Base-by-base conservation (phyloP, 805 yeast species). In the Zygosaccharomyces gambellarensis region DNA sequence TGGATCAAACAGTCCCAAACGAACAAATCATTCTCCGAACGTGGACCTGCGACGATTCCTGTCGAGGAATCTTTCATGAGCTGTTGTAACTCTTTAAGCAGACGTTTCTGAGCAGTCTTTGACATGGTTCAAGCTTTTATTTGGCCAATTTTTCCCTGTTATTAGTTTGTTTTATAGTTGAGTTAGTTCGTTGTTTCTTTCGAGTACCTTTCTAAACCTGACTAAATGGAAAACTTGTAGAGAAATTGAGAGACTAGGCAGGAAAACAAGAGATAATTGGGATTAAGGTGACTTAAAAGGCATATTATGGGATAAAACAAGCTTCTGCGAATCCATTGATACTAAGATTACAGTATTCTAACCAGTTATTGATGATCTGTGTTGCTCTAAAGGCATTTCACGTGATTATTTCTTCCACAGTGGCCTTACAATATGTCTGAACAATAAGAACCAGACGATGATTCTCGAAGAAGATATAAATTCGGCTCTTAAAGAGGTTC, bases 11-110 rank as follows among this genome's bases (percentile, higher is more conserved):
- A 88, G 55, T 87, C 95, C 96, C 96, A 88, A 25, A 74, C 73
- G 52, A 86, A 85, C 46, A 88, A 70, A 65, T 88, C 78, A 55
- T 81, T 82, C 59, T 87, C 95, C 21, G 79, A 70, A 3, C 82
- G 73, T 0, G 99, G 99, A 1, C 96, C 96, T 0, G 99, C 99
- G 5, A 90, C 80, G 31, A 92, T 87, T 1, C 99, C 99, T 28
- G 95, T 97, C 0, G 97, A 96, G 0, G 96, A 85, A 54, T 90
- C 96, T 56, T 79, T 80, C 14, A 83, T 72, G 23, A 94, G 78
- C 67, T 89, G 96, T 65, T 88, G 92, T 64, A 85, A 85, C 67
- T 94, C 99, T 57, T 89, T 89, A 62, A 90, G 75, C 28, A 94
- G 78, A 52, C 99, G 73, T 58, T 85, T 83, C 55, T 87, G 95